These are phyloP conservation scores for Hypoxylon sp. DNA, from an alignment of 2,329 filamentous ascomycete genomes.

Conservation along the genomic window DNA sequence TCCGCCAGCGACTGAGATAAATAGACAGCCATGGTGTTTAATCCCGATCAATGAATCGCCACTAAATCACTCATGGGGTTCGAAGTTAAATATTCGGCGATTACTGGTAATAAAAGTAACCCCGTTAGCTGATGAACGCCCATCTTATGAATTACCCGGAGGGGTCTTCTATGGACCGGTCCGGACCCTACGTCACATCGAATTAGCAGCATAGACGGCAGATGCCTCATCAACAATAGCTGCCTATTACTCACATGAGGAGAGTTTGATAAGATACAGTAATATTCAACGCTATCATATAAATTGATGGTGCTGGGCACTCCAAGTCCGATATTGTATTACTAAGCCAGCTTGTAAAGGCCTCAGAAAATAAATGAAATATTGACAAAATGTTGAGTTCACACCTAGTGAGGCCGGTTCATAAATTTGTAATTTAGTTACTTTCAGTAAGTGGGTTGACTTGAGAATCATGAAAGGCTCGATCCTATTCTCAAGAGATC, in stretches of 20 bases:
- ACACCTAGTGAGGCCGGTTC: too few species aligned
- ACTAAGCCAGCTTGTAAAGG: constrained; percentile 9
- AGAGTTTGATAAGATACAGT: constrained; percentile 35
- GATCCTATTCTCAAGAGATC: not conserved
- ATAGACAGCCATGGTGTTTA: constrained; percentile 34
- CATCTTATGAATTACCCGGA: constrained; percentile 43
- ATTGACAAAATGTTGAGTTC: not conserved
- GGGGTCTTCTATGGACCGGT: constrained; percentile 22
- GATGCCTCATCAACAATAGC: constrained; percentile 23
- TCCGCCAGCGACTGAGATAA: constrained; percentile 16
- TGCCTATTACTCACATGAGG: constrained; percentile 9
- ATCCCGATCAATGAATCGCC: not conserved
- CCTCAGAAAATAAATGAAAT: not conserved
- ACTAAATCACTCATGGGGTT: not conserved
- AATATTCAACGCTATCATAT: constrained; percentile 4
- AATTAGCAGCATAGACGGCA: constrained; percentile 30
- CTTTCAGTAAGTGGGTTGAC: not conserved
- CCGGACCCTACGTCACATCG: constrained; percentile 36
- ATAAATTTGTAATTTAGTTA: not conserved
- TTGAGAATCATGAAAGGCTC: not conserved
- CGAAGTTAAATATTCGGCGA: constrained; percentile 15
- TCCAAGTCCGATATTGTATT: constrained; percentile 13
- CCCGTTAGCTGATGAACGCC: constrained; percentile 30
- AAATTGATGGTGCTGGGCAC: not conserved
- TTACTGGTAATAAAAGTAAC: constrained; percentile 27